Evolutionary conservation across 371 early-diverging fungal species (phyloP), one percentile per base, ranked within the genome.

Genomic region (Actinomucor elegans): DNA sequence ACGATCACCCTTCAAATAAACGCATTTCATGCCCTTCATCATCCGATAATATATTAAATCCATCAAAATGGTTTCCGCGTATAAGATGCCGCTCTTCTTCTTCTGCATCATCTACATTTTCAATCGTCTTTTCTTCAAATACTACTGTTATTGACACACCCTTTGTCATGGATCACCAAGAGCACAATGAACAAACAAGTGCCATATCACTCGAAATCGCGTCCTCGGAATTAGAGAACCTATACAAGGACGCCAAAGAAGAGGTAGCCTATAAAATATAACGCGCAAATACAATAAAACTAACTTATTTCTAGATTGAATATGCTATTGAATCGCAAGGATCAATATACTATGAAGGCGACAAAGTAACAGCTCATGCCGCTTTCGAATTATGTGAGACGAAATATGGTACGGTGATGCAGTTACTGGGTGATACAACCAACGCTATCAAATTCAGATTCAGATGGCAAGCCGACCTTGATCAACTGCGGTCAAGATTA

Each of bases 301-400:
- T 23, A 15, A 31, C 14, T 17, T 52, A 4, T 28, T 18, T 44
- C 1, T 40, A 66, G 67, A 61, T 66, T 34, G 41, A 32, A 24
- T 62, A 48, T 50, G 67, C 67, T 10, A 45, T 35, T 12, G 67
- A 67, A 40, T 62, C 67, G 5, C 63, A 59, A 43, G 62, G 57
- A 48, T 67, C 67, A 3, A 62, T 58, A 10, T 67, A 67, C 36
- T 67, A 62, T 17, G 55, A 58, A 34, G 62, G 59, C 1, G 67
- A 67, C 48, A 29, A 29, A 29, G 7, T 31, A 1, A 49, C 59
- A 8, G 59, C 63, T 2, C 36, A 57, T 27, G 36, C 42, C 37
- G 62, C 62, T 14, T 34, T 66, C 26, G 51, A 61, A 27, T 20
- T 17, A 10, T 66, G 67, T 33, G 34, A 52, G 47, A 2, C 27